Conservation (phyloP, 352 stramenopile species). For the Pythium utonaiense region DNA sequence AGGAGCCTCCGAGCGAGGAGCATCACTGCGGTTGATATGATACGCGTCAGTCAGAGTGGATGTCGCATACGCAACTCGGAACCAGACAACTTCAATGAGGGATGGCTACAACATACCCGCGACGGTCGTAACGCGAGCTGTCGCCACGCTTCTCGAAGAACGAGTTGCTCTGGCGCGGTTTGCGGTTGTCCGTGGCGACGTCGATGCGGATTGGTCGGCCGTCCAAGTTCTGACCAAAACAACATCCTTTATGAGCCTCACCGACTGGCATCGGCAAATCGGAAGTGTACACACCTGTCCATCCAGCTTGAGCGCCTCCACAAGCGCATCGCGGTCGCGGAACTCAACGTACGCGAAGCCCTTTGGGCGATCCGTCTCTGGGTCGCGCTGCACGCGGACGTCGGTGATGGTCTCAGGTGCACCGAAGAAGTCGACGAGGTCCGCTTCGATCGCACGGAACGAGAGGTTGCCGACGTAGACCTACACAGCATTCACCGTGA, state of each 20-base stretch:
- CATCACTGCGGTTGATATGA: background rate
- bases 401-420: constrained; percentile 48
- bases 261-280: background rate
- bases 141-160: constrained; percentile 52
- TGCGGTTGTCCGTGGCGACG: constrained; percentile 55
- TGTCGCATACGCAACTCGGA: constrained; percentile 3
- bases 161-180: constrained; percentile 37
- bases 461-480: constrained; percentile 80
- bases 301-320: constrained; percentile 63
- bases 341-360: constrained; percentile 88
- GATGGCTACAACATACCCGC: constrained; percentile 25
- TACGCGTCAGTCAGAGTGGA: background rate
- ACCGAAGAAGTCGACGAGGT: constrained; percentile 69
- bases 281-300: constrained; percentile 20
- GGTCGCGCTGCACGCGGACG: constrained; percentile 70
- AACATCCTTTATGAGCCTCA: background rate
- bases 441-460: constrained; percentile 62
- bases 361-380: constrained; percentile 59
- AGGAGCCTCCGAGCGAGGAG: constrained; percentile 14
- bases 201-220: constrained; percentile 67
- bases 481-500: constrained; percentile 23
- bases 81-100: constrained; percentile 13
- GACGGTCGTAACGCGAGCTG: constrained; percentile 18
- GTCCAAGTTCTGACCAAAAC: constrained; percentile 23
- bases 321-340: constrained; percentile 53